Base-by-base conservation (phyloP, 345 rosid species). In the Mallotus nudiflorus region DNA sequence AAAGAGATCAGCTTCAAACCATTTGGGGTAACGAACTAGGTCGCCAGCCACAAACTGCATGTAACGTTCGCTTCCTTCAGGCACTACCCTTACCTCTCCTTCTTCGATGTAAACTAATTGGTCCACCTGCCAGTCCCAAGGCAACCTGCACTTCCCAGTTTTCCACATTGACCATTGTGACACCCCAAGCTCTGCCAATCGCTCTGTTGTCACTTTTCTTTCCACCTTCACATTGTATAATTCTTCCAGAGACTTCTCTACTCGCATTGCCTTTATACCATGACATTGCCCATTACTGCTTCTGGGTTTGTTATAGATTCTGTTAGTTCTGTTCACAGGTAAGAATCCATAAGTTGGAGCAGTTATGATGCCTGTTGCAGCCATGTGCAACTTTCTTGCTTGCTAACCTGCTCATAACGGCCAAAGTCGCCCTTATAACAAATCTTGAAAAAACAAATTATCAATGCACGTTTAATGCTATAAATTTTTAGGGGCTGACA, bases 91-190 rank as follows among this genome's bases (percentile, higher is more conserved):
- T 54, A 91, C 98, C 73, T 94, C 98, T 8, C 98, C 98, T 86
- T 94, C 97, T 83, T 94, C 96, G 1, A 94, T 84, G 78, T 91
- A 94, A 66, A 94, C 98, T 73, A 91, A 65, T 85, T 91, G 98
- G 72, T 94, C 97, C 55, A 84, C 96, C 68, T 91, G 97, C 98
- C 97, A 94, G 71, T 91, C 97, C 94, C 97, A 89, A 0, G 98
- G 90, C 68, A 93, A 53, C 70, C 82, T 86, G 80, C 91, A 88
- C 42, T 89, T 88, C 22, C 91, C 94, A 0, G 97, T 93, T 83
- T 89, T 91, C 98, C 97, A 88, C 60, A 76, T 73, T 3, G 98
- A 89, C 97, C 97, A 91, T 70, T 79, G 82, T 7, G 96, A 88
- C 37, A 93, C 97, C 2, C 92, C 89, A 0, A 93, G 93, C 74